Evolutionary conservation across 208 protist genomes (phyloP), one percentile per base, ranked within the genome.

Genomic region (Acanthamoeba sp.): DNA sequence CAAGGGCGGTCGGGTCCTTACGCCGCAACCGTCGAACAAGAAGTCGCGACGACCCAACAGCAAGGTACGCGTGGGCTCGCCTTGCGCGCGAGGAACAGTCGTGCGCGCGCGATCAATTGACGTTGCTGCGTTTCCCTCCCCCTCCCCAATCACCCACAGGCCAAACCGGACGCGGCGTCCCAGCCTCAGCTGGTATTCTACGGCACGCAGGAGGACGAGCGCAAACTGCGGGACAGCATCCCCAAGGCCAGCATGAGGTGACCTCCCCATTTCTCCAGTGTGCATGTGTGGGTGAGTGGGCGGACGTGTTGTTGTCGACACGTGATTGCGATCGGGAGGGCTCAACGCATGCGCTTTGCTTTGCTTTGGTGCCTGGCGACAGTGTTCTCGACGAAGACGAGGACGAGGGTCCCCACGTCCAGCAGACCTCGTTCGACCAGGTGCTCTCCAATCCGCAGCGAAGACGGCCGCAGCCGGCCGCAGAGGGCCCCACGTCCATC

Each of bases 171-270:
- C n/a, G 66, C 7, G n/a, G 66, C 29, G n/a, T 14, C 66, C 12
- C 66, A 40, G 29, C 24, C 66, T 76, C 66, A 45, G 62, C n/a
- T 71, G 62, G 29, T 71, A 24, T 34, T 71, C 32, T 32, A 80
- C 5, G 22, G 59, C 59, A 27, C 59, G 12, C n/a, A 69, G 59
- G 29, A 24, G 12, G 59, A 69, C 22, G 59, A 27, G 22, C n/a
- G 29, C n/a, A 80, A 36, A 27, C 38, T 80, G 38, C n/a, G 71
- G 36, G 71, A 80, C 71, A 80, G n/a, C 71, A 84, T 84, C 38
- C 73, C 73, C 7, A 84, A 84, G 73, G 73, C 73, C 20, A 84
- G 73, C 40, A 55, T 84, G 40, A 84, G 73, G 73, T 52, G 55
- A 32, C n/a, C 66, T 10, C n/a, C 55, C 73, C 22, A 0, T 50